Percentiles rank a stretch among this genome's conserved stretches.
Evolutionary conservation across 805 yeast species (phyloP).

Genomic region (Candida taoyuanica): DNA sequence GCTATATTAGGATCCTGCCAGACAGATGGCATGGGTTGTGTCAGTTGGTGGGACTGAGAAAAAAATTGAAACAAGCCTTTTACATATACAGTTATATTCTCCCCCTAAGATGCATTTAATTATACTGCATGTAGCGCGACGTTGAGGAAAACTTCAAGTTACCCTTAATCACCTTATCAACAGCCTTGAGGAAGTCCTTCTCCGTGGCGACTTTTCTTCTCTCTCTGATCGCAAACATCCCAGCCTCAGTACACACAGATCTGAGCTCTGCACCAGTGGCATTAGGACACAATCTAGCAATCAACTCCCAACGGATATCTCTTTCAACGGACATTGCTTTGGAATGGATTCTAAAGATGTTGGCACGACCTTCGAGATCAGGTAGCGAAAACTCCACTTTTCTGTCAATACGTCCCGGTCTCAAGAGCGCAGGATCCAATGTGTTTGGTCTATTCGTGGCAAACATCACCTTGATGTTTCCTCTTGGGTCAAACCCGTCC

Average conservation of each 20-base stretch:
- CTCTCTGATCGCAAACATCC: constrained; percentile 98
- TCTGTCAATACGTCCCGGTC: constrained; percentile 99
- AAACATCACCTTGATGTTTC: constrained; percentile 98
- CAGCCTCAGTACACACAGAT: constrained; percentile 98
- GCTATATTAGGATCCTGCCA: constrained; percentile 87
- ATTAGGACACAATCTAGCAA: constrained; percentile 95
- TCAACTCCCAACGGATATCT: constrained; percentile 97
- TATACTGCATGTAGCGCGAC: constrained; percentile 97
- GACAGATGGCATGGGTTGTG: constrained; percentile 94
- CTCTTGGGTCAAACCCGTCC: constrained; percentile 98
- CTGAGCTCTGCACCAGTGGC: constrained; percentile 98
- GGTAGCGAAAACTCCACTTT: constrained; percentile 97
- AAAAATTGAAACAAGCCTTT: too few species aligned
- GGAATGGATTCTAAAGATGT: constrained; percentile 94
- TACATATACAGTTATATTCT: too few species aligned
- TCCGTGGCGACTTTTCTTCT: constrained; percentile 98
- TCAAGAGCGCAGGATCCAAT: constrained; percentile 91
- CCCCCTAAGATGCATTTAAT: too few species aligned
- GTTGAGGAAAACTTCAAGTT: constrained; percentile 97
- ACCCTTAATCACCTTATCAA: constrained; percentile 97
- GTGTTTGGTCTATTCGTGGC: constrained; percentile 99
- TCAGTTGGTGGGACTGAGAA: constrained; percentile 95
- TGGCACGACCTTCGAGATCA: constrained; percentile 96
- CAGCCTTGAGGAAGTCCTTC: constrained; percentile 96
- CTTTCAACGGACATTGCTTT: constrained; percentile 98